Conservation (phyloP, 2,329 filamentous ascomycete genomes). For the Paecilomyces variotii region DNA sequence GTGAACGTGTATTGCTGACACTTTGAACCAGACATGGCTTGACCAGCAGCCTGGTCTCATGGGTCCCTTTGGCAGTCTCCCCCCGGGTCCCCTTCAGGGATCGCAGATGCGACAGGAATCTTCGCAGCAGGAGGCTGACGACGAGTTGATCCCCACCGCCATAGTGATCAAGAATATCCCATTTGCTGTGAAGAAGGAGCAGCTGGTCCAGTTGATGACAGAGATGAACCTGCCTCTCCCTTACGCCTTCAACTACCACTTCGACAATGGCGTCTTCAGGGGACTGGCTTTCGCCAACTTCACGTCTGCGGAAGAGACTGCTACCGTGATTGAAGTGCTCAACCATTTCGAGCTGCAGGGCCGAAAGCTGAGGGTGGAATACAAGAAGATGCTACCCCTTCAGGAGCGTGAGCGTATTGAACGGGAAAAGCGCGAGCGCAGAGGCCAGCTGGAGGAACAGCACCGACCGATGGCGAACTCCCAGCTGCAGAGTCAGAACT, state of each 20-base stretch:
- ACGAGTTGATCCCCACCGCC: constrained; percentile 93
- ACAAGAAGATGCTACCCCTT: constrained; percentile 98
- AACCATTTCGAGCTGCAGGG: constrained; percentile 95
- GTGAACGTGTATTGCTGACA: constrained; percentile 3
- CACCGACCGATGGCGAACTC: constrained; percentile 62
- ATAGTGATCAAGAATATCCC: constrained; percentile 99
- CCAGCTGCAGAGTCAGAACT: constrained; percentile 74
- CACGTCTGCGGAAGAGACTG: constrained; percentile 88
- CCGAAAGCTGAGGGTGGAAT: constrained; percentile 89
- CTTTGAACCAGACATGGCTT: constrained; percentile 50
- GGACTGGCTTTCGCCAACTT: constrained; percentile 98
- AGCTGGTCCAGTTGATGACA: constrained; percentile 86
- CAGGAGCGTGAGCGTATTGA: constrained; percentile 94
- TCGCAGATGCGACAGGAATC: constrained; percentile 35
- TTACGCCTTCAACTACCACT: constrained; percentile 99
- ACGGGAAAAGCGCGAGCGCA: constrained; percentile 89
- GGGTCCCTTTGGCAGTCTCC: constrained; percentile 39
- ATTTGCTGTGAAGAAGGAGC: constrained; percentile 96
- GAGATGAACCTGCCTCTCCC: constrained; percentile 88
- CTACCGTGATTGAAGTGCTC: constrained; percentile 82
- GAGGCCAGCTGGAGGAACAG: constrained; percentile 94
- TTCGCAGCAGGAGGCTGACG: constrained; percentile 41
- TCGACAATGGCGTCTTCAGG: constrained; percentile 94
- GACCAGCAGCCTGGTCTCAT: constrained; percentile 47
- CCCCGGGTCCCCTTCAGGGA: constrained; percentile 33